Base-by-base conservation (phyloP, 768 basidiomycete genomes). In the Termitomyces sp. region DNA sequence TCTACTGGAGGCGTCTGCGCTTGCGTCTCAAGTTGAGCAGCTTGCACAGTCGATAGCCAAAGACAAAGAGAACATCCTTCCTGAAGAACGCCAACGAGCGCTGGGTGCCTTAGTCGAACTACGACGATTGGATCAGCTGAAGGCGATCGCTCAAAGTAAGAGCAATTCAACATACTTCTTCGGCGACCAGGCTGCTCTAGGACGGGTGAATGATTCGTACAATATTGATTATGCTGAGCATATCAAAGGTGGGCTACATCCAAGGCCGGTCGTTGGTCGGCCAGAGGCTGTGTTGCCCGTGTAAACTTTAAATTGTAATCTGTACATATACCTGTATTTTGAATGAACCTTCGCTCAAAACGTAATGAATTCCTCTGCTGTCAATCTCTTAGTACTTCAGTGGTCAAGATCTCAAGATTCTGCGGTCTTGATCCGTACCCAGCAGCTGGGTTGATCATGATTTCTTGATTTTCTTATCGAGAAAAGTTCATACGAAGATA, bases 81-180 rank as follows among this genome's bases (percentile, higher is more conserved):
- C 71, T 0, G 74, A 72, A 53, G 73, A 79, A 46, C 71, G 76
- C 8, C 67, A 69, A 45, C 65, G 67, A 16, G 81, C 82, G 0
- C 68, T 83, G 20, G 52, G 63, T 8, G 74, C 76, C 4, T 71
- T 84, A 24, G 67, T 81, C 13, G 81, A 83, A 65, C 68, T 84
- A 30, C 72, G 71, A 57, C 68, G 80, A n/a, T 71, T 83, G 26
- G 81, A 83, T 52, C 81, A 82, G 67, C 72, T 84, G 27, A 74
- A 72, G 58, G 79, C 82, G 43, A 83, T 84, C 46, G 83, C 83
- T 6, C 57, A 64, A 32, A 78, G 82, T 55, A 62, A 73, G 52
- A 76, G 77, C 40, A 84, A 82, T 60, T 76, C 79, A 39, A 84
- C 83, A 18, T 83, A 84, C 64, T 84, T 84, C 73, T 82, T 84